Evolutionary conservation across 352 stramenopile species (phyloP).

Genomic region (Phytophthora podocarpi): DNA sequence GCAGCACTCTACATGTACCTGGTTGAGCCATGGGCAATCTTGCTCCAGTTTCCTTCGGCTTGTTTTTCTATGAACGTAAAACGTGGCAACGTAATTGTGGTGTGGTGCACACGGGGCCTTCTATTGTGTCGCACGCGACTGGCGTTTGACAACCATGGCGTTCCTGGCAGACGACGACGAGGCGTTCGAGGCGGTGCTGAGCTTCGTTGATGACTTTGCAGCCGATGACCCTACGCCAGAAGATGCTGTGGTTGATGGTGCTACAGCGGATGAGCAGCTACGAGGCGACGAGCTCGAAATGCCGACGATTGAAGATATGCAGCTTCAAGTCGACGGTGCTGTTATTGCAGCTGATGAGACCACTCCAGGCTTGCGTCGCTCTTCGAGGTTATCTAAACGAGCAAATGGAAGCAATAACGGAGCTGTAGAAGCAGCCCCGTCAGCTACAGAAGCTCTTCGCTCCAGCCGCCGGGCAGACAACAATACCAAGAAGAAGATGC

Average conservation of each 20-base stretch:
- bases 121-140: no score
- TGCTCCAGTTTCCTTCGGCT: neutral
- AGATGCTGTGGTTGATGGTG: neutral
- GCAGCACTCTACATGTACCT: conserved; percentile 17
- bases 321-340: conserved; percentile 2
- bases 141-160: no score
- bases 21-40: conserved; percentile 40
- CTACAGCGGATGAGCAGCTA: neutral
- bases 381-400: conserved; percentile 3
- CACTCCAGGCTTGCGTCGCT: conserved; percentile 3
- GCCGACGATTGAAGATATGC: conserved; percentile 1
- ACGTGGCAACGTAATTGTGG: conserved; percentile 18
- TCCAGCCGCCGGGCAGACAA: neutral
- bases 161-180: conserved; percentile 31
- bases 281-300: conserved; percentile 1
- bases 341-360: neutral
- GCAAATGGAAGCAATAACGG: neutral
- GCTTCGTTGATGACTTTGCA: conserved; percentile 33
- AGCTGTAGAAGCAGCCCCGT: neutral
- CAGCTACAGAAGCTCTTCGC: neutral
- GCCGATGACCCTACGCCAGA: neutral
- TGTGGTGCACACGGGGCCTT: conserved; percentile 24
- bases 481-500: conserved; percentile 18
- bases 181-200: conserved; percentile 35
- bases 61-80: neutral